Conservation (phyloP, 164 flowering plant genomes). For the Magnolia sinica region DNA sequence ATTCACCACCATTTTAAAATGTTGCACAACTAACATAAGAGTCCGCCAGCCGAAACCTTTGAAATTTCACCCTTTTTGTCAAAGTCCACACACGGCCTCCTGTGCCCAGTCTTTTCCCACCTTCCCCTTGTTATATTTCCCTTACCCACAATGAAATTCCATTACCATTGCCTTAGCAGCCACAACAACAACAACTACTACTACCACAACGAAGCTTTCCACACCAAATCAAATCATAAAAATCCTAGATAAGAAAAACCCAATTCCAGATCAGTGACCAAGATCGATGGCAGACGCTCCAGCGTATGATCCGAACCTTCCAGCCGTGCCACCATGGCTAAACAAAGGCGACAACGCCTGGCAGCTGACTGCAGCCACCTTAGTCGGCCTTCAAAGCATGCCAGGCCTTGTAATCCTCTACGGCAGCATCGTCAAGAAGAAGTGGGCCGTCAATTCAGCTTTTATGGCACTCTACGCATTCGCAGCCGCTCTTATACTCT, state of each 20-base stretch:
- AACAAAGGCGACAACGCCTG: slow-evolving; percentile 23
- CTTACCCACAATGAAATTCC: neutral
- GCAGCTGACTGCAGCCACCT: slow-evolving; percentile 18
- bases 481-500: slow-evolving; percentile 15
- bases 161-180: no score
- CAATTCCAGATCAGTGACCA: neutral
- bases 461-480: slow-evolving; percentile 24
- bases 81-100: neutral
- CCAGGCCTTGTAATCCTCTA: slow-evolving; percentile 38
- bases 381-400: slow-evolving; percentile 19
- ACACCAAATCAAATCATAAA: neutral
- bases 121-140: neutral
- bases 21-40: neutral
- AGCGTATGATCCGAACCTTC: slow-evolving; percentile 7
- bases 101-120: neutral
- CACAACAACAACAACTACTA: no score
- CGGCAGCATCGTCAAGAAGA: slow-evolving; percentile 59
- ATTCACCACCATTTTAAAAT: neutral
- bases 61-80: neutral
- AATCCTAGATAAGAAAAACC: neutral
- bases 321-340: slow-evolving; percentile 20
- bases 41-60: neutral
- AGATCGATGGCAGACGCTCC: neutral
- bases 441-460: slow-evolving; percentile 14
- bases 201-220: neutral